Percentiles rank a stretch among this genome's conserved stretches.
These are phyloP conservation scores for Arctium minus DNA, from an alignment of 129 eudicot genomes.

Conservation along the genomic window DNA sequence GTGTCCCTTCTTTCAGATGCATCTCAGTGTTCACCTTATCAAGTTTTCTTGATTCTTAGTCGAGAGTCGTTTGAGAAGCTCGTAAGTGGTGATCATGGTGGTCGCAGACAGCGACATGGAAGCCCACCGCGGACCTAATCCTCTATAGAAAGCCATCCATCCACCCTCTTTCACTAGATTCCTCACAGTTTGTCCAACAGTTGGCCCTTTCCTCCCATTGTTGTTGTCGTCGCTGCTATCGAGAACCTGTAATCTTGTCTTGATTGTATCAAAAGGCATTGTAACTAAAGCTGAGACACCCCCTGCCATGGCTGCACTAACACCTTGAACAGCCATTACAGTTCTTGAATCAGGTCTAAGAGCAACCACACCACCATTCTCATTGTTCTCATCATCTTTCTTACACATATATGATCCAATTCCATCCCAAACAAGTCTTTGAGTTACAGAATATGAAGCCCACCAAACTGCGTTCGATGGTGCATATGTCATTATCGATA, in stretches of 20 bases:
- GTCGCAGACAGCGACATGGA: constrained; percentile 92
- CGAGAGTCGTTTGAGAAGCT: constrained; percentile 69
- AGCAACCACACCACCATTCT: constrained; percentile 25
- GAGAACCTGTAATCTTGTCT: constrained; percentile 73
- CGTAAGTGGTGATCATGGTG: constrained; percentile 85
- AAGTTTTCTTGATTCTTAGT: constrained; percentile 64
- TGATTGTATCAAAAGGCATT: constrained; percentile 82
- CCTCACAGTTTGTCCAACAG: constrained; percentile 59
- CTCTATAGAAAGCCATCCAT: constrained; percentile 77
- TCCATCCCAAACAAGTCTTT: constrained; percentile 85
- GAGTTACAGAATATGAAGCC: constrained; percentile 84
- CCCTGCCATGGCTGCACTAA: constrained; percentile 84
- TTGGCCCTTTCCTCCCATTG: constrained; percentile 59
- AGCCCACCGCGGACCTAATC: constrained; percentile 76
- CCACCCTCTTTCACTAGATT: constrained; percentile 72
- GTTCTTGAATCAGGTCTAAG: constrained; percentile 51
- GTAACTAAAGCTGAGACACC: constrained; percentile 74
- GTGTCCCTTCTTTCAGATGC: not conserved
- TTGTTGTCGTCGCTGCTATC: constrained; percentile 48
- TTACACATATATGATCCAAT: constrained; percentile 43
- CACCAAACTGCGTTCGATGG: constrained; percentile 97
- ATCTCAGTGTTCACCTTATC: constrained; percentile 16
- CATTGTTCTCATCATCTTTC: constrained; percentile 29
- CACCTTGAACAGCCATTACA: constrained; percentile 77
- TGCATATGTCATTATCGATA: constrained; percentile 81